A percentile compares a stretch with the other conserved stretches of the same genome.
Conservation (phyloP, 2,329 filamentous ascomycete genomes). For the Epichloe sibirici region DNA sequence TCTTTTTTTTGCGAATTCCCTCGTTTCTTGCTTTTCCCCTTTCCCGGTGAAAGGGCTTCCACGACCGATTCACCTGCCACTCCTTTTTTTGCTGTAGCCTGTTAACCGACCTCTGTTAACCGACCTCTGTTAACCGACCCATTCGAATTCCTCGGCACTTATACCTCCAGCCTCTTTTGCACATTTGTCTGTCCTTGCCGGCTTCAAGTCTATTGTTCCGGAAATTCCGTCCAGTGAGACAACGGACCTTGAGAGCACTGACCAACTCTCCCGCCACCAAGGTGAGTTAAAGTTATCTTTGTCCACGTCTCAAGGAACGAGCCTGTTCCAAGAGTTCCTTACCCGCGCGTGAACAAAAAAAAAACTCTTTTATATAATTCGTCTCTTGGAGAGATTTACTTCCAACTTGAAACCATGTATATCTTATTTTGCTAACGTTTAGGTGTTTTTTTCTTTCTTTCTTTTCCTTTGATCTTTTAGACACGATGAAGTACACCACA, state of each 20-base stretch:
- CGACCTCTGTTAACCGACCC: too few species aligned
- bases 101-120: too few species aligned
- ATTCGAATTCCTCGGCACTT: not conserved
- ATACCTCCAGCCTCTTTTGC: not conserved
- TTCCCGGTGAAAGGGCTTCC: constrained; percentile 2
- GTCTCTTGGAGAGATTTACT: too few species aligned
- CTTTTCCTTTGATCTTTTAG: not conserved
- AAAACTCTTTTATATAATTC: too few species aligned
- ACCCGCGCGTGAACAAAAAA: too few species aligned
- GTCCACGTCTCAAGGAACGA: not conserved
- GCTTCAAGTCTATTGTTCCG: not conserved
- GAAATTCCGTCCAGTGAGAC: not conserved
- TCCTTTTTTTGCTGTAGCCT: not conserved
- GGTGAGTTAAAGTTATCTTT: not conserved
- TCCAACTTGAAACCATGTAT: not conserved
- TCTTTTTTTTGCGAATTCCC: not conserved
- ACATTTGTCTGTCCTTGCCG: not conserved
- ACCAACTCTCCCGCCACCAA: not conserved
- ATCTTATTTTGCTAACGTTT: not conserved
- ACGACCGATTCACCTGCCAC: constrained; percentile 3
- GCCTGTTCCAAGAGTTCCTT: not conserved
- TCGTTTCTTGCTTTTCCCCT: not conserved
- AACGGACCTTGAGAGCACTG: constrained; percentile 1
- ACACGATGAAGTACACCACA: constrained; percentile 20
- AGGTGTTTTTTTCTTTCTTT: too few species aligned